Evolutionary conservation across 2,329 filamentous ascomycete genomes (phyloP), one percentile per base, ranked within the genome.

Genomic region (Pezicula carpinea): DNA sequence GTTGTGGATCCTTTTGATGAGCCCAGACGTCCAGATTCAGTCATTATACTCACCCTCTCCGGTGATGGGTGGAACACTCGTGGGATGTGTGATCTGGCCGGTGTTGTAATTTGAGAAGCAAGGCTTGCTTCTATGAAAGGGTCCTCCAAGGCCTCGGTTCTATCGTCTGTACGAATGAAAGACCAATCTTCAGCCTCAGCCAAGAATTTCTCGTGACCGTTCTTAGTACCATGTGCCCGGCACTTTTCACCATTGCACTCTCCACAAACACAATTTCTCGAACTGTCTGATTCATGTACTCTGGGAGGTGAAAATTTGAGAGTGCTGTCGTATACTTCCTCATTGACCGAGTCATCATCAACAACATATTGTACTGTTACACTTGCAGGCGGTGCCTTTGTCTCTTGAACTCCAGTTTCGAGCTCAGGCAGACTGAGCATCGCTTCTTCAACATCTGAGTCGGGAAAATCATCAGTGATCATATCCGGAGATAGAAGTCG

Each of bases 281-380:
- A 10, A 36, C 15, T n/a, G 21, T 7, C 29, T 32, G 43, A 23
- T 6, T 8, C 18, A 17, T 21, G 35, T 15, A 43, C 38, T 8
- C 52, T 56, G 14, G 47, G 54, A 43, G 58, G 53, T 10, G 60
- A 59, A 38, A 55, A 58, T 43, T 61, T 56, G 43, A 61, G 56
- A 52, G 47, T 50, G 22, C 48, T 52, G 38, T 59, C 58, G 42
- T 59, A 62, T 53, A 59, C 46, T 50, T 59, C 55, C 33, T 42
- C 46, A 35, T 49, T 48, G 6, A 46, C 44, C 22, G 36, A 39
- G 23, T 48, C 42, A 40, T 50, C 46, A 15, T 43, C 44, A 22
- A 45, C 48, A n/a, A 43, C 23, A 33, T 48, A 43, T 11, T 51
- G 41, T 29, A 10, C 13, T 29, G 26, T 6, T 42, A 56, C 7